Conservation (phyloP, 495 filamentous ascomycete genomes). For the Tuber indicum region DNA sequence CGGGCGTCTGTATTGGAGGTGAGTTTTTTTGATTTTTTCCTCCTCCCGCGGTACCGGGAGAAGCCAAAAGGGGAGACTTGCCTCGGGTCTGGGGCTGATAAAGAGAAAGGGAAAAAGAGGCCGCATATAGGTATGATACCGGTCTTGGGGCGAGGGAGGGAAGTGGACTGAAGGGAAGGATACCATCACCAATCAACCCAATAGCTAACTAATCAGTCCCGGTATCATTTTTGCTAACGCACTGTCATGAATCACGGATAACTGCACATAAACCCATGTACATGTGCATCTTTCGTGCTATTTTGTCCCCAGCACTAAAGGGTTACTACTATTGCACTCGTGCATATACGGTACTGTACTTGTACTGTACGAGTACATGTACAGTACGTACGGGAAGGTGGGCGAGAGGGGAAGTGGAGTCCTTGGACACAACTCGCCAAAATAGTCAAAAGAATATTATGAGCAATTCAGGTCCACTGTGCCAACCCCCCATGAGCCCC, state of each 20-base stretch:
- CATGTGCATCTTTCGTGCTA: neutral
- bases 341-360: neutral
- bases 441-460: neutral
- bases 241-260: neutral
- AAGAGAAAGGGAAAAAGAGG: neutral
- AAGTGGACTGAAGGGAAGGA: neutral
- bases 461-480: neutral
- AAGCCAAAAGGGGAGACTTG: neutral
- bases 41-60: neutral
- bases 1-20: neutral
- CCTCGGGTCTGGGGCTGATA: neutral
- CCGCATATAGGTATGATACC: neutral
- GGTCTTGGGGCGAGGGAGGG: neutral
- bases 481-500: neutral
- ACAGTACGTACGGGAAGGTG: neutral
- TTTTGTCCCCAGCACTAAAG: neutral
- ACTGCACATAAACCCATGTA: neutral
- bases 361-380: too few relatives aligned
- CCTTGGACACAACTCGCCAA: neutral
- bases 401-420: neutral
- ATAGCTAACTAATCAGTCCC: neutral
- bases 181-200: neutral
- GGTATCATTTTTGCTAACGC: neutral
- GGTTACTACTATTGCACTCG: neutral
- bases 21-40: neutral